Conservation (phyloP, 257 asterid species). For the Prunella vulgaris region DNA sequence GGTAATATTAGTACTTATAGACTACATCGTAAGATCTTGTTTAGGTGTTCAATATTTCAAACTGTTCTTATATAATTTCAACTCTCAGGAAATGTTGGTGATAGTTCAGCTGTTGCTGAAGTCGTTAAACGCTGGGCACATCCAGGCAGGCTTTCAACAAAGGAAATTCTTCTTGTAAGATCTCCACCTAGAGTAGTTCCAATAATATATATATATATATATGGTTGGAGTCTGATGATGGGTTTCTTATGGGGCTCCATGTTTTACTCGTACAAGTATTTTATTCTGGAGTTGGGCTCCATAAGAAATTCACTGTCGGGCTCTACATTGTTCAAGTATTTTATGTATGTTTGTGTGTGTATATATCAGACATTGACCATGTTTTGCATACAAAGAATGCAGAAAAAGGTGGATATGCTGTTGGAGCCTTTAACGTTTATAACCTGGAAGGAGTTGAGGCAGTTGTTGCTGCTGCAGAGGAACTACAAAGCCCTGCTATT, state of each 20-base stretch:
- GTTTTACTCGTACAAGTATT: no score
- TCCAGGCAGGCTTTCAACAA: slow-evolving; percentile 68
- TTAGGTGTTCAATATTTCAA: slow-evolving; percentile 3
- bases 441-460: slow-evolving; percentile 94
- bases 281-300: neutral
- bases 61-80: slow-evolving; percentile 15
- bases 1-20: slow-evolving; percentile 40
- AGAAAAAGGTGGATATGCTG: slow-evolving; percentile 81
- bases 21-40: neutral
- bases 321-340: no score
- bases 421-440: slow-evolving; percentile 92
- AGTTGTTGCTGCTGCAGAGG: slow-evolving; percentile 96
- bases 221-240: no score
- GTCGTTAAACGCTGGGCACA: slow-evolving; percentile 75
- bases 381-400: slow-evolving; percentile 55
- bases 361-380: slow-evolving; percentile 19
- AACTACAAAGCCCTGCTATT: slow-evolving; percentile 83
- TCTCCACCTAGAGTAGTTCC: neutral
- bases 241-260: no score
- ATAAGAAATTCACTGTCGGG: no score
- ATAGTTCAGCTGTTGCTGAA: slow-evolving; percentile 79
- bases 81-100: slow-evolving; percentile 92
- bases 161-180: slow-evolving; percentile 79
- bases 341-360: no score
- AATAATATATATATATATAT: no score